Conservation (phyloP, 2,329 filamentous ascomycete species). For the Phyllachora maydis region DNA sequence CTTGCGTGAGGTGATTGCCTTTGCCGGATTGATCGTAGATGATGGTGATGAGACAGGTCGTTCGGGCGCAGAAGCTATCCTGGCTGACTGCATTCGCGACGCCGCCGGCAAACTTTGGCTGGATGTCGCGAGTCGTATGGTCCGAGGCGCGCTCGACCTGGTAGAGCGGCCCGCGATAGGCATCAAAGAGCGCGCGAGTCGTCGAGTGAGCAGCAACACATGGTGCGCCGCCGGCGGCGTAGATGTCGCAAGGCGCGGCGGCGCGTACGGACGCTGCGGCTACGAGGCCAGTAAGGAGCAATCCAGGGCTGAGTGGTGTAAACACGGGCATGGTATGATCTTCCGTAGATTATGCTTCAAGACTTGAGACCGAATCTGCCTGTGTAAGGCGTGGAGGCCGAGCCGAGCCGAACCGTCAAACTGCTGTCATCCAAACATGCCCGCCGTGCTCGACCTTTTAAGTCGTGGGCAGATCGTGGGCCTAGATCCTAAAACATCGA, state of each 20-base stretch:
- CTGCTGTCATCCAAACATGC: too few relatives aligned
- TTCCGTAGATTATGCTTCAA: too few relatives aligned
- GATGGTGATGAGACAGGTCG: conserved; percentile 39
- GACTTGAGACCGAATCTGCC: too few relatives aligned
- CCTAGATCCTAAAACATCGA: too few relatives aligned
- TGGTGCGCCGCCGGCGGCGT: conserved; percentile 33
- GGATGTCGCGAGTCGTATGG: conserved; percentile 21
- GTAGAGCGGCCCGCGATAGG: conserved; percentile 32
- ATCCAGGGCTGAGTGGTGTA: too few relatives aligned
- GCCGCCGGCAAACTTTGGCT: conserved; percentile 33
- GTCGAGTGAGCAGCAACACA: conserved; percentile 44
- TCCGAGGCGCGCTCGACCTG: conserved; percentile 35
- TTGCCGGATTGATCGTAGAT: conserved; percentile 46
- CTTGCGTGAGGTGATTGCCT: conserved; percentile 40
- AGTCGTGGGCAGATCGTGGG: too few relatives aligned
- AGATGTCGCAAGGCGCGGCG: conserved; percentile 41
- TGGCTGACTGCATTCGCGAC: conserved; percentile 39
- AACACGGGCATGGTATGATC: too few relatives aligned
- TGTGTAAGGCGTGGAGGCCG: too few relatives aligned
- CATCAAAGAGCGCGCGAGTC: conserved; percentile 37
- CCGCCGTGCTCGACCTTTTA: too few relatives aligned
- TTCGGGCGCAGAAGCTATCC: conserved; percentile 36
- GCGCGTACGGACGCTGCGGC: conserved; percentile 3
- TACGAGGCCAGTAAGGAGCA: too few relatives aligned
- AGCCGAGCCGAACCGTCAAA: too few relatives aligned